Evolutionary conservation across 1,284 basidiomycete genomes (phyloP), one percentile per base, ranked within the genome.

Genomic region (Ganoderma leucocontextum): DNA sequence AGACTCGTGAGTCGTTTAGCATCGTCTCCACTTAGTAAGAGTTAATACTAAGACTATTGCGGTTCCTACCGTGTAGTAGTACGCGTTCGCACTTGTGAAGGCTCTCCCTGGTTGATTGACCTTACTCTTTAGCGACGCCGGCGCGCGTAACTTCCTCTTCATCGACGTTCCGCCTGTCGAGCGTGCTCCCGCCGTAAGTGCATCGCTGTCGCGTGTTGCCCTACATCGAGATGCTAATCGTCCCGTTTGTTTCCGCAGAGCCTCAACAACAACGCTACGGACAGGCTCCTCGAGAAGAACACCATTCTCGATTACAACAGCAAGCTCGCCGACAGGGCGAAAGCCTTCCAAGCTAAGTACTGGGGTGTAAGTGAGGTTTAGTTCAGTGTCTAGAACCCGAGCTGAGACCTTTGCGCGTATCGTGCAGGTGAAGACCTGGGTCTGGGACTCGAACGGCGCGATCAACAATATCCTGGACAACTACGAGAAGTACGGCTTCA

Each of bases 71-170:
- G 10, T 22, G 19, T 41, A 70, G 69, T 79, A 80, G 78, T 80
- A 68, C 60, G 77, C 59, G 63, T 38, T 42, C 19, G 12, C 29
- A 8, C 36, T 35, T 1, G 25, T 29, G 1, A 10, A 25, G 6
- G n/a, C 7, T 39, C 8, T 10, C 7, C 15, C 22, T 25, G 5
- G 29, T 38, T 62, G 47, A 63, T 57, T 58, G 7, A 58, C 12
- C 25, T 8, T 42, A 22, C 38, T n/a, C 25, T 13, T 47, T 63
- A 80, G 84, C 75, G 75, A 80, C 38, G 81, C 77, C 19, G 87
- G 87, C 25, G 87, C 82, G 4, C 79, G 87, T 57, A 86, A 87
- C 76, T 89, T 89, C 82, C 81, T 89, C 59, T 89, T 87, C 76
- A 79, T 86, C 68, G 88, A 85, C 65, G 87, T 90, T 13, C 88